Evolutionary conservation across 73 alveolate genomes (phyloP).

Genomic region (Stentor coeruleus): DNA sequence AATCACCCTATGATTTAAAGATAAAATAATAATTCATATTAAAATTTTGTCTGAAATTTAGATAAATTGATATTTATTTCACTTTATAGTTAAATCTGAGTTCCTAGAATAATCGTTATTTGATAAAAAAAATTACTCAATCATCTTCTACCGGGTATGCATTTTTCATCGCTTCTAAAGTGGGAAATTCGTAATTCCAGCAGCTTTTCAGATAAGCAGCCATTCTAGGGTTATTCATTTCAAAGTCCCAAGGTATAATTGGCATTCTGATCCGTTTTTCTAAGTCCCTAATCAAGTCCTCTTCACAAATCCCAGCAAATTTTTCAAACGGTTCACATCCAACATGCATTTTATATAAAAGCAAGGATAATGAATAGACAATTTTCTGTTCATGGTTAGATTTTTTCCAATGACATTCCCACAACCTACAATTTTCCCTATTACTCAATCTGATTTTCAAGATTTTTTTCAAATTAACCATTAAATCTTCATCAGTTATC

Average conservation of each 20-base stretch:
- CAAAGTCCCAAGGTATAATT: background rate
- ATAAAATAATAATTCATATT: no score
- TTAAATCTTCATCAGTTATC: background rate
- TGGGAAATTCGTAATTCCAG: background rate
- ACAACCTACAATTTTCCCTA: background rate
- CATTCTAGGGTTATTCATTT: background rate
- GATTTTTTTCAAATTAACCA: background rate
- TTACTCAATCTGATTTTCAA: background rate
- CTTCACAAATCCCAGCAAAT: background rate
- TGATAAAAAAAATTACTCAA: background rate
- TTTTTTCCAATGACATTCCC: background rate
- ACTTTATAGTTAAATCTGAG: no score
- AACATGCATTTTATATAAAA: no score
- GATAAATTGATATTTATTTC: no score
- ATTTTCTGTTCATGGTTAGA: background rate
- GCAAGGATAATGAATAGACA: background rate
- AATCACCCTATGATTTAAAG: no score
- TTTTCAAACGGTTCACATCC: background rate
- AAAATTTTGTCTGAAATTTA: no score
- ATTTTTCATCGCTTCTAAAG: background rate
- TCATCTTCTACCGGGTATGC: background rate
- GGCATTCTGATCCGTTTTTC: background rate
- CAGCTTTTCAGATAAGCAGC: background rate
- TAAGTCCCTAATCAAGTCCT: background rate
- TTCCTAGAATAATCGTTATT: no score